Conservation (phyloP, 306 rosid species). For the Vicia faba region DNA sequence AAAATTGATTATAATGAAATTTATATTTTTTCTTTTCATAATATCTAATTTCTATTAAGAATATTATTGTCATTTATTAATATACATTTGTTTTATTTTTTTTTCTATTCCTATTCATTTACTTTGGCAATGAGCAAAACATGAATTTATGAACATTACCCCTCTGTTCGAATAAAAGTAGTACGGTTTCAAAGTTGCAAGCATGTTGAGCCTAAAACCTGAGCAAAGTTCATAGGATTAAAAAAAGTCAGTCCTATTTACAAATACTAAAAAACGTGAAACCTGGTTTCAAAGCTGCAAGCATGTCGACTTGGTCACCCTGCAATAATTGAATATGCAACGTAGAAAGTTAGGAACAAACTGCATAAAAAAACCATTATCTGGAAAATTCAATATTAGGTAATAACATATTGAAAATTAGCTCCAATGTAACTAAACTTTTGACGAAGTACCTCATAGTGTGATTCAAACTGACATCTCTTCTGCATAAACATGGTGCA, state of each 20-base stretch:
- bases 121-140: slow-evolving; percentile 87
- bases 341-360: slow-evolving; percentile 19
- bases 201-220: slow-evolving; percentile 77
- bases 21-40: no score
- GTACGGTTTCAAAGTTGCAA: slow-evolving; percentile 53
- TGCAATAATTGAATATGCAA: slow-evolving; percentile 49
- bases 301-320: slow-evolving; percentile 62
- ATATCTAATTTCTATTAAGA: no score
- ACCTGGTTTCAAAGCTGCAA: no score
- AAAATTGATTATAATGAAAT: no score
- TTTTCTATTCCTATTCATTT: no score
- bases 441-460: slow-evolving; percentile 65
- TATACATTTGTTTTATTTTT: no score
- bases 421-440: slow-evolving; percentile 75
- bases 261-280: not conserved
- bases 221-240: slow-evolving; percentile 10
- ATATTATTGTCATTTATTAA: no score
- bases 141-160: slow-evolving; percentile 86
- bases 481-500: slow-evolving; percentile 44
- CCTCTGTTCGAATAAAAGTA: slow-evolving; percentile 56
- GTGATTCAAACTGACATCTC: slow-evolving; percentile 66
- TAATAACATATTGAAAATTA: slow-evolving; percentile 31
- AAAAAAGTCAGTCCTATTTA: slow-evolving; percentile 27
- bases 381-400: slow-evolving; percentile 38
- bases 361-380: slow-evolving; percentile 40